These are phyloP conservation scores for Otatea glauca DNA, from an alignment of 176 grass and related monocot species.

Conservation along the genomic window DNA sequence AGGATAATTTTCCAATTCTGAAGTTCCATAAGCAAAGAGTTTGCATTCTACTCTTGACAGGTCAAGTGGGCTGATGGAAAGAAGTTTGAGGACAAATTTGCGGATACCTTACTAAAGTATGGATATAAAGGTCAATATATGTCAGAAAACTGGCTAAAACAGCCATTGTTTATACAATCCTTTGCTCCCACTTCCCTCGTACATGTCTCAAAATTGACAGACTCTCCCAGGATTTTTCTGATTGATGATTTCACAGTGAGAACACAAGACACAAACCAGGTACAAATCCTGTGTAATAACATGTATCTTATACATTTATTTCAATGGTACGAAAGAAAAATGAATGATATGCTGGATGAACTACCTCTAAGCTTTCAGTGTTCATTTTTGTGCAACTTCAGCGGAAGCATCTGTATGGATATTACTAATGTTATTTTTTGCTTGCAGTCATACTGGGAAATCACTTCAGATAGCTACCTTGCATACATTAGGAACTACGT, in stretches of 20 bases:
- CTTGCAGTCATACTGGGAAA: conserved; percentile 92
- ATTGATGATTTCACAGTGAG: conserved; percentile 69
- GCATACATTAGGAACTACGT: conserved; percentile 77
- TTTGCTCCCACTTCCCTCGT: conserved; percentile 89
- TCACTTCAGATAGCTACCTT: conserved; percentile 87
- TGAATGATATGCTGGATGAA: neutral
- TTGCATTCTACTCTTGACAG: conserved; percentile 55
- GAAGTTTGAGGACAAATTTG: conserved; percentile 94
- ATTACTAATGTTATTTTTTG: conserved; percentile 42
- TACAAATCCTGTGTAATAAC: conserved; percentile 36
- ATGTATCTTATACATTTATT: conserved; percentile 7
- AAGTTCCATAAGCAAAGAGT: conserved; percentile 30
- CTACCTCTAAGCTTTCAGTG: neutral
- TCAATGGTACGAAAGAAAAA: conserved; percentile 15
- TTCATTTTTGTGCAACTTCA: conserved; percentile 19
- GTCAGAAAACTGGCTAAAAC: conserved; percentile 82
- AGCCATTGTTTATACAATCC: conserved; percentile 95
- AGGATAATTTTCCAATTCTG: conserved; percentile 23
- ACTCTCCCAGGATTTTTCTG: conserved; percentile 83
- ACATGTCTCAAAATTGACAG: conserved; percentile 76
- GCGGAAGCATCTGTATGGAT: conserved; percentile 10
- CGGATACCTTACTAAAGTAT: conserved; percentile 75
- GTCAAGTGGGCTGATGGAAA: conserved; percentile 88
- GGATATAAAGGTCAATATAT: conserved; percentile 90
- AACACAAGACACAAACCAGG: conserved; percentile 98